phyloP scores from a whole-genome alignment of 2,329 filamentous ascomycete species.

The Cercospora brassicicola region DNA sequence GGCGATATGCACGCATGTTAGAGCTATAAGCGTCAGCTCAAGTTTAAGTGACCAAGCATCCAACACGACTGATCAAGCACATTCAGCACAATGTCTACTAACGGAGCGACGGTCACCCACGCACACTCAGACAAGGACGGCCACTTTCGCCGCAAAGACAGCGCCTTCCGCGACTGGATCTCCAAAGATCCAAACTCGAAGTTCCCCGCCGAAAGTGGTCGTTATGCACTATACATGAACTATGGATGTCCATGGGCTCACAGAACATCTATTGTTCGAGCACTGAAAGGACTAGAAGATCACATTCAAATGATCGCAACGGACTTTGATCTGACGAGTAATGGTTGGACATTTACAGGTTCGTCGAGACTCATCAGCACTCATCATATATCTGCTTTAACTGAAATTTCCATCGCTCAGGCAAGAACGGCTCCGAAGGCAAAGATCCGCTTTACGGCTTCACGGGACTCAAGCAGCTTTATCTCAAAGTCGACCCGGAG shows the following conservation, averaged over 20 bases:
- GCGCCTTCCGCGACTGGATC: slow-evolving; percentile 58
- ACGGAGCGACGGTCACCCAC: slow-evolving; percentile 11
- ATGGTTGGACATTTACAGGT: slow-evolving; percentile 72
- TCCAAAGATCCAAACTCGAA: slow-evolving; percentile 53
- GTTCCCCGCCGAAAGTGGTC: slow-evolving; percentile 60
- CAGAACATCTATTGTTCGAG: slow-evolving; percentile 49
- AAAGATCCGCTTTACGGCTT: slow-evolving; percentile 66
- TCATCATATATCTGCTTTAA: neutral
- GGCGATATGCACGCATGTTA: neutral
- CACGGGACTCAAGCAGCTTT: slow-evolving; percentile 69
- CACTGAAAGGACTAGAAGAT: slow-evolving; percentile 53
- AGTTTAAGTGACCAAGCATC: neutral
- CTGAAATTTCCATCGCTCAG: neutral
- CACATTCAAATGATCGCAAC: slow-evolving; percentile 52
- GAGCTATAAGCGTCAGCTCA: neutral
- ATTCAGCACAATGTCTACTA: neutral
- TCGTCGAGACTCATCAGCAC: neutral
- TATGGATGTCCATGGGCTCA: slow-evolving; percentile 65
- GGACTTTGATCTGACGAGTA: slow-evolving; percentile 42
- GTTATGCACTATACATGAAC: slow-evolving; percentile 63
- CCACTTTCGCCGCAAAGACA: slow-evolving; percentile 55
- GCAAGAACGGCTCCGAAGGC: slow-evolving; percentile 52
- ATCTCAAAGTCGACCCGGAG: slow-evolving; percentile 66
- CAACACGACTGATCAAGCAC: neutral
- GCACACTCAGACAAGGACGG: slow-evolving; percentile 47